These are phyloP conservation scores for Talaromyces proteolyticus DNA, from an alignment of 495 filamentous ascomycete species.

Conservation along the genomic window DNA sequence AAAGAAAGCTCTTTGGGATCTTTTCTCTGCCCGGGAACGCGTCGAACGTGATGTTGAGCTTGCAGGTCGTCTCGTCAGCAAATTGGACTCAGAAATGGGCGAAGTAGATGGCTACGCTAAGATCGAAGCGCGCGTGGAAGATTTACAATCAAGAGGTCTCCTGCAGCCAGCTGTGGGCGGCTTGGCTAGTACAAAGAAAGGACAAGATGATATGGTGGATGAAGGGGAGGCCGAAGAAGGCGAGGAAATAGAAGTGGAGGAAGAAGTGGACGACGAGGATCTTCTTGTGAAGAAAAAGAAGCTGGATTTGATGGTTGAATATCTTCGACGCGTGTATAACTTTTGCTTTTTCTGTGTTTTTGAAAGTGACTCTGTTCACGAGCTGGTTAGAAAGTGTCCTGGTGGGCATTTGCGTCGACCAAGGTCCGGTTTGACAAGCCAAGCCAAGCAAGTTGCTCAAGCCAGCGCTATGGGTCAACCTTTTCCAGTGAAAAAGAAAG, in stretches of 20 bases:
- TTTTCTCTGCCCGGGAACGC: slow-evolving; percentile 86
- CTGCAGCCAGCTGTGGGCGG: slow-evolving; percentile 63
- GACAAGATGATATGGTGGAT: slow-evolving; percentile 63
- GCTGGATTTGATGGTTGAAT: slow-evolving; percentile 91
- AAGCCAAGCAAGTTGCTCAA: slow-evolving; percentile 77
- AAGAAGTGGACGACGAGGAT: slow-evolving; percentile 84
- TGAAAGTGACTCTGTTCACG: slow-evolving; percentile 94
- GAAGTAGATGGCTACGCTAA: slow-evolving; percentile 62
- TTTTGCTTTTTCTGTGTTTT: slow-evolving; percentile 99
- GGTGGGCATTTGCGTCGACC: slow-evolving; percentile 93
- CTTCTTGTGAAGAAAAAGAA: slow-evolving; percentile 93
- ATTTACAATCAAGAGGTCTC: slow-evolving; percentile 63
- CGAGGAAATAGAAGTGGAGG: slow-evolving; percentile 64
- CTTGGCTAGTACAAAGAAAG: slow-evolving; percentile 52
- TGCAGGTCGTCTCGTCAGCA: slow-evolving; percentile 66
- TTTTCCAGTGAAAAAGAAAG: slow-evolving; percentile 76
- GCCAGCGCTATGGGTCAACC: slow-evolving; percentile 74
- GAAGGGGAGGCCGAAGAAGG: slow-evolving; percentile 67
- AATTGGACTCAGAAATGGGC: slow-evolving; percentile 77
- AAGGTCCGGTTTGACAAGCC: slow-evolving; percentile 68
- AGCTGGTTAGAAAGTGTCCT: slow-evolving; percentile 90
- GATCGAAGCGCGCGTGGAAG: slow-evolving; percentile 82
- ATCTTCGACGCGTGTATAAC: slow-evolving; percentile 91
- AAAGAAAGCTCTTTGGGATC: slow-evolving; percentile 96
- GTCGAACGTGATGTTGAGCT: slow-evolving; percentile 80